phyloP scores from a whole-genome alignment of 176 grass and related monocot genomes.

The Aegilops speltoides region DNA sequence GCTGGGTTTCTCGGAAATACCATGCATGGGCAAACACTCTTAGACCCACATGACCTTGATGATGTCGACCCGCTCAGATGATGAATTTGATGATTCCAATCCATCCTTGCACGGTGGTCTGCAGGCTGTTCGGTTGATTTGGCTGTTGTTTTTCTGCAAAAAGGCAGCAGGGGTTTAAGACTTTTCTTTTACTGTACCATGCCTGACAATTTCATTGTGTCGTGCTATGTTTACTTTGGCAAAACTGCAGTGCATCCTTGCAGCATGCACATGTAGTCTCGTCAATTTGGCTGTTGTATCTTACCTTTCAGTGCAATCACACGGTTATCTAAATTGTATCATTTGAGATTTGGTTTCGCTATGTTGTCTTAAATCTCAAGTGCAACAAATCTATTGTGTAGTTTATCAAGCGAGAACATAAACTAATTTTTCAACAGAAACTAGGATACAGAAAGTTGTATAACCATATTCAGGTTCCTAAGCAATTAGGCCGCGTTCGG shows the following conservation, averaged over 20 bases:
- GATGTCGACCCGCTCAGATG: rapidly evolving
- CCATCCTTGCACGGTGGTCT: neutral
- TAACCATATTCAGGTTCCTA: no score
- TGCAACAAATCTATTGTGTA: no score
- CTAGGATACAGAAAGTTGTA: no score
- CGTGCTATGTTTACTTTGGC: neutral
- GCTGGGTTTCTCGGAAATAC: neutral
- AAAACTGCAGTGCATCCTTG: neutral
- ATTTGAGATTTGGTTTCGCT: neutral
- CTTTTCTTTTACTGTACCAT: neutral
- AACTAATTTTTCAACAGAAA: no score
- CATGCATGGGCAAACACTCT: neutral
- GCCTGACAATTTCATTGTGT: neutral
- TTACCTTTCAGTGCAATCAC: neutral
- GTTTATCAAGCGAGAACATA: no score
- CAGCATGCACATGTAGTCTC: neutral
- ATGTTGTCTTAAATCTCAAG: no score
- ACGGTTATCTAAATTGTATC: neutral
- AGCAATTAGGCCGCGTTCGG: no score
- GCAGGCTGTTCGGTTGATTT: neutral
- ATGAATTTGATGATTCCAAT: neutral
- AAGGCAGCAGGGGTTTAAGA: neutral
- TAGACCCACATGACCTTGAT: neutral
- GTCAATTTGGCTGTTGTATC: neutral
- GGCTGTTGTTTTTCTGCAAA: neutral